These are phyloP conservation scores for Rhizopogon rudus DNA, from an alignment of 768 basidiomycete species.

Conservation along the genomic window DNA sequence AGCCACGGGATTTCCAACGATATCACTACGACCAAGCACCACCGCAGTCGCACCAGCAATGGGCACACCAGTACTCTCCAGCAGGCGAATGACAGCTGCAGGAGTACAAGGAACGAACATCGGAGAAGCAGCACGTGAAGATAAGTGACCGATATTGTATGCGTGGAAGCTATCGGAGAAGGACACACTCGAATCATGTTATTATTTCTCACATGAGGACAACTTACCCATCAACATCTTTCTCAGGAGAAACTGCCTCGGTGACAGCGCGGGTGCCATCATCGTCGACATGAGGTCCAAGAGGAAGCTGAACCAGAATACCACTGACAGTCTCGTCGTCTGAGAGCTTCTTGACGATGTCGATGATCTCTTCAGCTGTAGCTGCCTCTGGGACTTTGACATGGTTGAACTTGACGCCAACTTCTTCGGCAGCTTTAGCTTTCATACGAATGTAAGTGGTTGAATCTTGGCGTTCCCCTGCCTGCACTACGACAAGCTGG, in stretches of 20 bases:
- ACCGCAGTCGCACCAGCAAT: slow-evolving; percentile 81
- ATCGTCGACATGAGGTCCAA: slow-evolving; percentile 74
- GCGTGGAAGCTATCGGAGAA: slow-evolving; percentile 77
- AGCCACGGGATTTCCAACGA: slow-evolving; percentile 93
- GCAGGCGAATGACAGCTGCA: slow-evolving; percentile 82
- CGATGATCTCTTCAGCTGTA: slow-evolving; percentile 72
- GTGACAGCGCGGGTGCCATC: slow-evolving; percentile 88
- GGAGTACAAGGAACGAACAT: slow-evolving; percentile 96
- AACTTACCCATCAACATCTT: slow-evolving; percentile 93
- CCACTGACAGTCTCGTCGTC: slow-evolving; percentile 78
- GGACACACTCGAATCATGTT: background rate
- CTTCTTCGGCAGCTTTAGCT: slow-evolving; percentile 89
- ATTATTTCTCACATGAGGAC: slow-evolving; percentile 8
- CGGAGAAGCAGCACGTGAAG: slow-evolving; percentile 84
- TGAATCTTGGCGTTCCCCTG: slow-evolving; percentile 89
- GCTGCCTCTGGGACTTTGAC: slow-evolving; percentile 64
- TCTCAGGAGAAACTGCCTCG: slow-evolving; percentile 90
- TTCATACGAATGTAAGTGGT: slow-evolving; percentile 96
- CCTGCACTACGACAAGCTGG: slow-evolving; percentile 89
- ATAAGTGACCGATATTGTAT: slow-evolving; percentile 94
- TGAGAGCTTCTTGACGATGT: slow-evolving; percentile 77
- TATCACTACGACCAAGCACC: slow-evolving; percentile 95
- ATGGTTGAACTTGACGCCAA: slow-evolving; percentile 85
- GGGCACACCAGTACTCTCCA: slow-evolving; percentile 79
- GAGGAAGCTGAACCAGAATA: slow-evolving; percentile 92